These are phyloP conservation scores for Neopestalotiopsis rosae DNA, from an alignment of 2,329 filamentous ascomycete genomes.

Conservation along the genomic window DNA sequence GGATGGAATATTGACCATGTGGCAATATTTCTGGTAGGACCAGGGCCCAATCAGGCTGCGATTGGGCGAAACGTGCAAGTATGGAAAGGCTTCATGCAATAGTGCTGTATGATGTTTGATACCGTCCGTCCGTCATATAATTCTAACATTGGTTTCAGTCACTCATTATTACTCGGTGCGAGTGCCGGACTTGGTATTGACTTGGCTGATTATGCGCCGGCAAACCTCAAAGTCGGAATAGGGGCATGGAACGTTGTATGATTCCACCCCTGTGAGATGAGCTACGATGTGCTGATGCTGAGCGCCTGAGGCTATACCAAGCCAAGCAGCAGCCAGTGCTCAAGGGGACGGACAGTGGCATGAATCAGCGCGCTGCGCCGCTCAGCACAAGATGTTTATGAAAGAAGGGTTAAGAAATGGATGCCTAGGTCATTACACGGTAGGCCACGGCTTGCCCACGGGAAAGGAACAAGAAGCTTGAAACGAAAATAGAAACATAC, in stretches of 20 bases:
- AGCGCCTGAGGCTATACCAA: background rate
- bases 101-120: background rate
- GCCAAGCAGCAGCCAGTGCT: slow-evolving; percentile 1
- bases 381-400: background rate
- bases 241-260: slow-evolving; percentile 15
- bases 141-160: too few species aligned
- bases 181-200: slow-evolving; percentile 1
- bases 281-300: background rate
- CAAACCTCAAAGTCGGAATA: background rate
- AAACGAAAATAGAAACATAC: slow-evolving; percentile 17
- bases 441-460: too few species aligned
- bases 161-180: background rate
- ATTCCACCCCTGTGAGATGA: slow-evolving; percentile 1
- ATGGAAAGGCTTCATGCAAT: background rate
- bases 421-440: background rate
- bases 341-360: background rate
- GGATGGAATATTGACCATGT: background rate
- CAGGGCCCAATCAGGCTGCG: background rate
- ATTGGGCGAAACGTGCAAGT: background rate
- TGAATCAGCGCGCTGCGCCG: slow-evolving; percentile 6
- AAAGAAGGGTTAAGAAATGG: background rate
- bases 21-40: background rate
- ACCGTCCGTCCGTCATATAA: too few species aligned
- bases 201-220: background rate
- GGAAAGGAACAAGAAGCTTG: slow-evolving; percentile 13